Conservation (phyloP, 306 rosid genomes). For the Cicer cuneatum region DNA sequence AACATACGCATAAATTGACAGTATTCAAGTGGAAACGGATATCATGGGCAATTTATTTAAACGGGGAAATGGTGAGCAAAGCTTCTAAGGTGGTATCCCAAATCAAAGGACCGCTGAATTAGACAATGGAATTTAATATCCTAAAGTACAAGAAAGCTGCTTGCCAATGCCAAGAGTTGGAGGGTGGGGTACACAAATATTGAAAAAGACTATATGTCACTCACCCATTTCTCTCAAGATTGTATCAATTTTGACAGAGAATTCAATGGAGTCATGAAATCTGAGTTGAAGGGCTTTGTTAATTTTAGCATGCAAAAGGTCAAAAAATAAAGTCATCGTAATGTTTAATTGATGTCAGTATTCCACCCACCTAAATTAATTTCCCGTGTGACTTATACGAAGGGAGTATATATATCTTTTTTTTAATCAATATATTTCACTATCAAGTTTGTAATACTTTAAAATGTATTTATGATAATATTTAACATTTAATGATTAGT, state of each 20-base stretch:
- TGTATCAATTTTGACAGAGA: conserved; percentile 36
- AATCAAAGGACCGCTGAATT: conserved; percentile 17
- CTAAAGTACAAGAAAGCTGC: conserved; percentile 1
- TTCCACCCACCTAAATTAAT: conserved; percentile 27
- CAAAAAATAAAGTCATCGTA: conserved; percentile 39
- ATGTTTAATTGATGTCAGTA: conserved; percentile 31
- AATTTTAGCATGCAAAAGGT: conserved; percentile 31
- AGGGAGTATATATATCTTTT: no score
- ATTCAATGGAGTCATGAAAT: conserved; percentile 39
- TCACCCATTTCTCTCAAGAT: not conserved
- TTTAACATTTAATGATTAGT: no score
- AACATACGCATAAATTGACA: no score
- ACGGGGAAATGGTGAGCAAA: conserved; percentile 27
- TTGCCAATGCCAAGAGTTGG: not conserved
- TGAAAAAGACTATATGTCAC: conserved; percentile 25
- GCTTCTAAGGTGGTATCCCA: not conserved
- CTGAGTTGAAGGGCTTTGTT: conserved; percentile 14
- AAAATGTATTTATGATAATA: no score
- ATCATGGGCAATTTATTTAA: not conserved
- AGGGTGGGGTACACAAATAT: conserved; percentile 33
- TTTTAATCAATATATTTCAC: no score
- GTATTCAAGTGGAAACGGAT: no score
- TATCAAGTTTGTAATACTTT: no score
- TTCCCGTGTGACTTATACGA: not conserved
- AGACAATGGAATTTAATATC: conserved; percentile 8